Conservation (phyloP, 345 rosid species). For the Hypericum androsaemum region DNA sequence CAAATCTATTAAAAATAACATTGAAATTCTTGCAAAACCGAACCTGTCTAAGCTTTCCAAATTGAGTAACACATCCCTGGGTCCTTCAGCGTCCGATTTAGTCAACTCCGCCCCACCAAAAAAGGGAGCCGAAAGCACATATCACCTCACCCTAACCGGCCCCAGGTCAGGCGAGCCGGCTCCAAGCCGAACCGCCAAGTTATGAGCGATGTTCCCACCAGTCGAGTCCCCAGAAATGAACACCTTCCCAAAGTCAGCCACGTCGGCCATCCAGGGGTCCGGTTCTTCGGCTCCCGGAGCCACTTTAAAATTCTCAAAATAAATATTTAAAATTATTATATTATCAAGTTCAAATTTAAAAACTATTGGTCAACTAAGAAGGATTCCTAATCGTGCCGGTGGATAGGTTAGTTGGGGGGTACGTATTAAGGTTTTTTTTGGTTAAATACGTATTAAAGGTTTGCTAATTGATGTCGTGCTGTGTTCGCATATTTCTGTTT, state of each 20-base stretch:
- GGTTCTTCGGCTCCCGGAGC: not conserved
- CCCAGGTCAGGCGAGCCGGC: not conserved
- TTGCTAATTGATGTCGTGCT: no score
- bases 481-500: no score
- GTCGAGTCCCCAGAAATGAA: slow-evolving; percentile 1
- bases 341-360: no score
- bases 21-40: not conserved
- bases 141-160: not conserved
- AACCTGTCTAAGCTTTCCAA: slow-evolving; percentile 58
- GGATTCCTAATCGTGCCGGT: no score
- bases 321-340: no score
- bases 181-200: slow-evolving; percentile 2
- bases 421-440: no score
- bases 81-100: slow-evolving; percentile 49
- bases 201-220: slow-evolving; percentile 2
- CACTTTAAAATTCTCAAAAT: no score
- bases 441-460: no score
- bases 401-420: no score
- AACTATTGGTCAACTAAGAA: no score
- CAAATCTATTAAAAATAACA: no score
- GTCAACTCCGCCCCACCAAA: slow-evolving; percentile 13
- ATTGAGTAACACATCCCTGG: slow-evolving; percentile 47
- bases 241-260: slow-evolving; percentile 1
- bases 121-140: not conserved
- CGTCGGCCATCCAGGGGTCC: not conserved